Conservation (phyloP, 2,329 filamentous ascomycete species). For the Xylariaceae sp. region DNA sequence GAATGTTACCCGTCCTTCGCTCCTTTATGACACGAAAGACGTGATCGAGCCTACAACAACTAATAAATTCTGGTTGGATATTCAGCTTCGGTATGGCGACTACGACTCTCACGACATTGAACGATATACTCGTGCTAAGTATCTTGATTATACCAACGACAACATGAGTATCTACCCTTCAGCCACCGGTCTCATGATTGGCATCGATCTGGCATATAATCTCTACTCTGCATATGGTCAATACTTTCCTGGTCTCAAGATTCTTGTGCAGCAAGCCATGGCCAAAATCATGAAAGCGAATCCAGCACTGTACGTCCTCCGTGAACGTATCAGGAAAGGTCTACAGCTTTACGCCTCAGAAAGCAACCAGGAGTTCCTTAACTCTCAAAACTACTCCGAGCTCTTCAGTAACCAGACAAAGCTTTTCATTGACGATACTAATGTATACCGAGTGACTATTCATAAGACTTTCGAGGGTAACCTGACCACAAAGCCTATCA, state of each 20-base stretch:
- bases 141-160: constrained; percentile 97
- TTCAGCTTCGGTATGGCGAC: constrained; percentile 93
- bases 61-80: constrained; percentile 99
- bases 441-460: constrained; percentile 98
- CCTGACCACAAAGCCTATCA: constrained; percentile 98
- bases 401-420: constrained; percentile 99
- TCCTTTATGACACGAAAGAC: constrained; percentile 95
- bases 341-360: constrained; percentile 96
- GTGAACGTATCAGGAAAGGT: constrained; percentile 97
- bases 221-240: constrained; percentile 96
- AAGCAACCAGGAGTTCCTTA: constrained; percentile 98
- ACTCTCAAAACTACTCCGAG: constrained; percentile 99
- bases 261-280: constrained; percentile 95
- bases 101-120: constrained; percentile 99
- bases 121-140: constrained; percentile 94
- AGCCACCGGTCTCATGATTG: constrained; percentile 94
- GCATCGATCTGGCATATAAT: constrained; percentile 96
- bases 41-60: constrained; percentile 89
- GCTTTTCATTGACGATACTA: constrained; percentile 98
- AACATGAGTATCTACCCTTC: constrained; percentile 99
- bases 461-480: constrained; percentile 99
- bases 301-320: constrained; percentile 88
- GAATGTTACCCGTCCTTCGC: constrained; percentile 91
- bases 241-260: constrained; percentile 97
- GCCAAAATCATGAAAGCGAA: constrained; percentile 99